phyloP scores from a whole-genome alignment of 306 rosid species.

The Acmispon strigosus region DNA sequence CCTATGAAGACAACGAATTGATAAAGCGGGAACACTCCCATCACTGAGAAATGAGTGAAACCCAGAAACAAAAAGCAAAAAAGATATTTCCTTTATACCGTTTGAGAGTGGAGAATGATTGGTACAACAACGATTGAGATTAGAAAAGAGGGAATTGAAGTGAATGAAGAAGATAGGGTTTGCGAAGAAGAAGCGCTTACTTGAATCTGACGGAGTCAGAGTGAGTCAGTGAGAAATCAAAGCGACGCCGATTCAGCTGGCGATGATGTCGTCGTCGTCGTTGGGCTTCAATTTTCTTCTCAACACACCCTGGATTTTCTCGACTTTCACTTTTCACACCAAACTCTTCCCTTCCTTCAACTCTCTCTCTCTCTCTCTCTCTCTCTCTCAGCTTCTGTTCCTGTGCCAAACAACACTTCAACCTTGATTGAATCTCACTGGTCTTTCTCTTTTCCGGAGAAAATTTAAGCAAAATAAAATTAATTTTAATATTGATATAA shows the following conservation, averaged over 20 bases:
- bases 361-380: not conserved
- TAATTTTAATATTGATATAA: too few species aligned
- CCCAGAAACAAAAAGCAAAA: not conserved
- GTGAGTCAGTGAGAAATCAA: not conserved
- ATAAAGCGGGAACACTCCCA: not conserved
- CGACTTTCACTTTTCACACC: not conserved
- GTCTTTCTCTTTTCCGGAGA: not conserved
- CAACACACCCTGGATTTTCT: not conserved
- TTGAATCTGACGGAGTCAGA: conserved; percentile 43
- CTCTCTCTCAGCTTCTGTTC: conserved; percentile 20
- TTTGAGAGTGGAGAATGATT: not conserved
- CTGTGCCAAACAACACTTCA: conserved; percentile 37
- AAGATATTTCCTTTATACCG: not conserved
- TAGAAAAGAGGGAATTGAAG: not conserved
- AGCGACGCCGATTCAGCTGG: conserved; percentile 37
- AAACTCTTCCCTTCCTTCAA: not conserved
- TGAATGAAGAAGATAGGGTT: conserved; percentile 46
- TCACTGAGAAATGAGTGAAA: not conserved
- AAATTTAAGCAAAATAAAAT: not conserved
- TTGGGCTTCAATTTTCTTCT: not conserved
- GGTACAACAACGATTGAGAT: not conserved
- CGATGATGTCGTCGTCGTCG: not conserved
- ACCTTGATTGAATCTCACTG: conserved; percentile 52
- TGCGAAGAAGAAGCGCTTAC: conserved; percentile 21
- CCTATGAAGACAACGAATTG: not conserved